Conservation (phyloP, 164 flowering plant species). For the Santalum album region DNA sequence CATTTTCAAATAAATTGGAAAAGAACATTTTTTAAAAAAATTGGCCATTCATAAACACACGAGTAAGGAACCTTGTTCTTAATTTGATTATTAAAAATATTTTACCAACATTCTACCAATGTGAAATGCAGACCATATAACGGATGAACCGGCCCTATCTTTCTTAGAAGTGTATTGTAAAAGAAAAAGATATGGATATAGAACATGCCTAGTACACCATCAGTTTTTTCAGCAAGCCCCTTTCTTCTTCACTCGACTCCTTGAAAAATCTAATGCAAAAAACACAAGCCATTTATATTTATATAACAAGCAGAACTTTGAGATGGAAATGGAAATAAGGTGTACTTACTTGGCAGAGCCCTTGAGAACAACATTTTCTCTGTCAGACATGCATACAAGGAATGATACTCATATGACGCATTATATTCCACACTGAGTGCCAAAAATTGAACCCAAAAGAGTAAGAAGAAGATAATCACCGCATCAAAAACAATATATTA, state of each 20-base stretch:
- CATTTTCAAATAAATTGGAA: too few relatives aligned
- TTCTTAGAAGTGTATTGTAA: too few relatives aligned
- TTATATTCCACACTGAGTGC: constrained; percentile 30
- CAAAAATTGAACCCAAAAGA: neutral
- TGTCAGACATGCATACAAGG: constrained; percentile 34
- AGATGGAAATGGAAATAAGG: neutral
- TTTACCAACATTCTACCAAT: too few relatives aligned
- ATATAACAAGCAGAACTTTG: neutral
- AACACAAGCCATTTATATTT: neutral
- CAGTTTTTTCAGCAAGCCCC: constrained; percentile 35
- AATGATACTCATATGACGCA: constrained; percentile 29
- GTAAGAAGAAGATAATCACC: too few relatives aligned
- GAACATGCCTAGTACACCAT: constrained; percentile 28
- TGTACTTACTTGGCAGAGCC: constrained; percentile 28
- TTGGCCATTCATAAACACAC: too few relatives aligned
- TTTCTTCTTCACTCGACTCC: constrained; percentile 37
- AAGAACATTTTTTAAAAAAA: too few relatives aligned
- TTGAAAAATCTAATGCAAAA: constrained; percentile 25
- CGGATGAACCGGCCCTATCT: too few relatives aligned
- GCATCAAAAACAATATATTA: too few relatives aligned
- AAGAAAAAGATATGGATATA: neutral
- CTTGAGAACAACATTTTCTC: constrained; percentile 30
- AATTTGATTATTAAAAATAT: too few relatives aligned
- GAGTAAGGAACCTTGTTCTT: too few relatives aligned
- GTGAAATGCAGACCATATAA: too few relatives aligned